These are phyloP conservation scores for Leptographium galeiforme DNA, from an alignment of 2,329 filamentous ascomycete species.

Conservation along the genomic window DNA sequence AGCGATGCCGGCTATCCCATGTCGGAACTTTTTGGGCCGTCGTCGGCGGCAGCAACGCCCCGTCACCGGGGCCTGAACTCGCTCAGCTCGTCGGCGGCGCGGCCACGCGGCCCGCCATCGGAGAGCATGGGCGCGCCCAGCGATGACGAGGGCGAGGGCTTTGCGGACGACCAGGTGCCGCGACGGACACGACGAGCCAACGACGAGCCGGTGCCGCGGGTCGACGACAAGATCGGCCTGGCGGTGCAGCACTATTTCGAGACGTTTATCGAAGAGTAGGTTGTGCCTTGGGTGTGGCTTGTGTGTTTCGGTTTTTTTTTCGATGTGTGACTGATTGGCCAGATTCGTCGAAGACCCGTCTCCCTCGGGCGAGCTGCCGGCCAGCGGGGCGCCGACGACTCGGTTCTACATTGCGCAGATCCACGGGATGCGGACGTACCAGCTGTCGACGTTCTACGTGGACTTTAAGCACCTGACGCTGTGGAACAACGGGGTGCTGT, in stretches of 20 bases:
- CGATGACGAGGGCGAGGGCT: slow-evolving; percentile 48
- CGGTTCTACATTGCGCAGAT: slow-evolving; percentile 81
- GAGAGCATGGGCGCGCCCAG: slow-evolving; percentile 45
- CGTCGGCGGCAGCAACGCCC: slow-evolving; percentile 25
- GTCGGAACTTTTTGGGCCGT: slow-evolving; percentile 32
- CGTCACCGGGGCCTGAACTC: slow-evolving; percentile 26
- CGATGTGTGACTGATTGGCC: neutral
- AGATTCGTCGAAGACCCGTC: slow-evolving; percentile 58
- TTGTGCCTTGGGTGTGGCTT: slow-evolving; percentile 3
- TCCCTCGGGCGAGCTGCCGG: slow-evolving; percentile 47
- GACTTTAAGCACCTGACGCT: slow-evolving; percentile 74
- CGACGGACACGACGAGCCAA: slow-evolving; percentile 33
- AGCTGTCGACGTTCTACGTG: slow-evolving; percentile 75
- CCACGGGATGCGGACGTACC: slow-evolving; percentile 58
- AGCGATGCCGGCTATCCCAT: slow-evolving; percentile 44
- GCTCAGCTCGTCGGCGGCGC: slow-evolving; percentile 34
- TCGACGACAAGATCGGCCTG: slow-evolving; percentile 64
- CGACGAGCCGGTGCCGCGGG: slow-evolving; percentile 46
- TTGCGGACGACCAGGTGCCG: slow-evolving; percentile 51
- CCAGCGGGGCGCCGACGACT: slow-evolving; percentile 55
- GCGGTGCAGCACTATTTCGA: slow-evolving; percentile 66
- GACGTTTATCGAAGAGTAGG: slow-evolving; percentile 64
- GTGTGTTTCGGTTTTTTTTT: neutral
- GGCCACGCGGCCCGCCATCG: slow-evolving; percentile 46
- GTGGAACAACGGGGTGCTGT: slow-evolving; percentile 66